Conservation (phyloP, 768 basidiomycete species). For the Calocera viscosa region DNA sequence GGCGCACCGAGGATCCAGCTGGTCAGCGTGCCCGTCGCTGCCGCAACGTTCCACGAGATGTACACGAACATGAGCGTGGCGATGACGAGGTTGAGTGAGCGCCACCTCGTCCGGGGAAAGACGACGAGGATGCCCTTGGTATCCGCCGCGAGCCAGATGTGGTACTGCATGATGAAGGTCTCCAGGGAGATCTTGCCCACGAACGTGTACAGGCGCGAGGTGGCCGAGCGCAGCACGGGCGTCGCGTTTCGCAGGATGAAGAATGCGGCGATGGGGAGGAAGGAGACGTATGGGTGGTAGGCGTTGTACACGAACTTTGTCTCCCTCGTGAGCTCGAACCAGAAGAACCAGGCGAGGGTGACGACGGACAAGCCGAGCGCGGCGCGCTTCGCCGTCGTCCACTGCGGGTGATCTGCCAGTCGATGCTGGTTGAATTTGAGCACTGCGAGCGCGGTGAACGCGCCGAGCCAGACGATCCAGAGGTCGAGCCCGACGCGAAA, state of each 20-base stretch:
- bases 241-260: conserved; percentile 65
- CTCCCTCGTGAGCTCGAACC: conserved; percentile 62
- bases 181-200: conserved; percentile 81
- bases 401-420: conserved; percentile 55
- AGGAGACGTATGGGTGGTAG: conserved; percentile 74
- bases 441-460: conserved; percentile 59
- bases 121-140: conserved; percentile 71
- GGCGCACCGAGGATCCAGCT: conserved; percentile 31
- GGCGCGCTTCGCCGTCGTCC: conserved; percentile 42
- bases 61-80: conserved; percentile 71
- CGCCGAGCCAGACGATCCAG: conserved; percentile 79
- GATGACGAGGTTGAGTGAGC: conserved; percentile 64
- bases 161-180: conserved; percentile 84
- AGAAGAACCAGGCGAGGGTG: conserved; percentile 62
- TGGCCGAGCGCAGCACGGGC: conserved; percentile 52
- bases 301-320: conserved; percentile 76
- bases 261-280: conserved; percentile 69
- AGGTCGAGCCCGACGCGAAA: conserved; percentile 84
- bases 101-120: conserved; percentile 58
- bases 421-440: conserved; percentile 65
- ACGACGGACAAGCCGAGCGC: conserved; percentile 41
- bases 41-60: conserved; percentile 60
- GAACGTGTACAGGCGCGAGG: conserved; percentile 60
- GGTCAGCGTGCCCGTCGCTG: conserved; percentile 63
- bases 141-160: conserved; percentile 74